Percentiles rank a stretch among this genome's conserved stretches.
Evolutionary conservation across 2,329 filamentous ascomycete species (phyloP).

Genomic region (Biscogniauxia sp.): DNA sequence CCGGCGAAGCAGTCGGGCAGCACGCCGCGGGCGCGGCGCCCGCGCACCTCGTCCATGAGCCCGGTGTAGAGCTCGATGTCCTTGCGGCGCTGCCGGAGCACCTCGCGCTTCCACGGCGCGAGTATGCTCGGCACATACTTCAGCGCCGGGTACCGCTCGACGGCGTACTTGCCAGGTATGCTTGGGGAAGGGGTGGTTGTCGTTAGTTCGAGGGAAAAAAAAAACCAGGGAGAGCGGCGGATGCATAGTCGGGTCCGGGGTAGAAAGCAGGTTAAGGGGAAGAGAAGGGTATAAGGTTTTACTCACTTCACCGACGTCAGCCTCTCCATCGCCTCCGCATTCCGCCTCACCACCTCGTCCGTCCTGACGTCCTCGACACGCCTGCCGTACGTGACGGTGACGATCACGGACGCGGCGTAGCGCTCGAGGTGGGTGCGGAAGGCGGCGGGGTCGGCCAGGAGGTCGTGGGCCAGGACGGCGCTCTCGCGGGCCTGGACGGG

Average conservation of each 20-base stretch:
- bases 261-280: too few relatives aligned
- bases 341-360: conserved; percentile 37
- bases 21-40: conserved; percentile 30
- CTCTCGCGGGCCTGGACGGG: conserved; percentile 41
- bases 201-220: not conserved
- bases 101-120: conserved; percentile 40
- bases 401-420: conserved; percentile 42
- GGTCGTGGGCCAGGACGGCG: conserved; percentile 39
- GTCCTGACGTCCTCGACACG: conserved; percentile 34
- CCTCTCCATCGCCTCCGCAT: conserved; percentile 42
- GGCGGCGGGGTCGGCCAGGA: conserved; percentile 28
- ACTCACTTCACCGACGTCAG: conserved; percentile 33
- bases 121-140: conserved; percentile 38
- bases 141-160: conserved; percentile 40
- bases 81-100: conserved; percentile 33
- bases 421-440: conserved; percentile 36
- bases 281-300: not conserved
- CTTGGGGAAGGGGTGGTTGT: conserved; percentile 8
- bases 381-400: conserved; percentile 42
- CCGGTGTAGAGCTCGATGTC: conserved; percentile 37
- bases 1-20: conserved; percentile 42
- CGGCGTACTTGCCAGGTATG: conserved; percentile 38
- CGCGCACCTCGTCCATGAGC: conserved; percentile 40
- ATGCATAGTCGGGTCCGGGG: too few relatives aligned
- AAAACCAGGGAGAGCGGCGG: not conserved